Percentiles rank a stretch among this genome's conserved stretches.
Conservation (phyloP, 768 basidiomycete genomes). For the Tylopilus plumbeoviolaceoides region DNA sequence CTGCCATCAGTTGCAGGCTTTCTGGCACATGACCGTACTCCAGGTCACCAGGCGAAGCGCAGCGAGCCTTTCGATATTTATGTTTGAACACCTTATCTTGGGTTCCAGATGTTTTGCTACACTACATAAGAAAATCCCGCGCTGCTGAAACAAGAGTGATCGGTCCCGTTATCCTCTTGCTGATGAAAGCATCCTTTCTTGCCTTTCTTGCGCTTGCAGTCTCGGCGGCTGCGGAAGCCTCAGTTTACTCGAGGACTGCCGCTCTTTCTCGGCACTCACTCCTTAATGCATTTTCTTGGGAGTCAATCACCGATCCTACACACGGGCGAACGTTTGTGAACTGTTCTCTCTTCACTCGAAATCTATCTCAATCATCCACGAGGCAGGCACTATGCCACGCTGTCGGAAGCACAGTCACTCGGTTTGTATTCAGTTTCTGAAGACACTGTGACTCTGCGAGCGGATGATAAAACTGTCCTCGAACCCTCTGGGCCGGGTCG, state of each 20-base stretch:
- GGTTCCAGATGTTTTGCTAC: not conserved
- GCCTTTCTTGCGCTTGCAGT: slow-evolving; percentile 7
- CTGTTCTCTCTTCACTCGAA: not conserved
- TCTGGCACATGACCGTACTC: not conserved
- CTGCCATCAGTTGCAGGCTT: not conserved
- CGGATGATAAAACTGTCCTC: slow-evolving; percentile 32
- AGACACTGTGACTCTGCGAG: slow-evolving; percentile 32
- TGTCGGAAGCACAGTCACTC: slow-evolving; percentile 44
- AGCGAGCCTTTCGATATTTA: not conserved
- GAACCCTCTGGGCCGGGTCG: slow-evolving; percentile 30
- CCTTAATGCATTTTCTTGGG: slow-evolving; percentile 32
- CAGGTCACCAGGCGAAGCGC: no score
- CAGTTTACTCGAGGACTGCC: slow-evolving; percentile 42
- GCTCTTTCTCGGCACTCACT: slow-evolving; percentile 51
- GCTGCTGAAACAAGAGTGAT: not conserved
- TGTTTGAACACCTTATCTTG: not conserved
- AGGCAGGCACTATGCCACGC: slow-evolving; percentile 40
- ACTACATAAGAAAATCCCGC: slow-evolving; percentile 8
- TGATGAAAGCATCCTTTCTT: slow-evolving; percentile 4
- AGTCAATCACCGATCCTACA: slow-evolving; percentile 31
- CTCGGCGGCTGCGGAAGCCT: slow-evolving; percentile 27
- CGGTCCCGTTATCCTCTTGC: not conserved
- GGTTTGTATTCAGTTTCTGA: slow-evolving; percentile 57
- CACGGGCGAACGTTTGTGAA: slow-evolving; percentile 30
- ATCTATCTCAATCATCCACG: not conserved